Evolutionary conservation across 176 grass and related monocot genomes (phyloP).

Genomic region (Tillandsia leiboldiana): DNA sequence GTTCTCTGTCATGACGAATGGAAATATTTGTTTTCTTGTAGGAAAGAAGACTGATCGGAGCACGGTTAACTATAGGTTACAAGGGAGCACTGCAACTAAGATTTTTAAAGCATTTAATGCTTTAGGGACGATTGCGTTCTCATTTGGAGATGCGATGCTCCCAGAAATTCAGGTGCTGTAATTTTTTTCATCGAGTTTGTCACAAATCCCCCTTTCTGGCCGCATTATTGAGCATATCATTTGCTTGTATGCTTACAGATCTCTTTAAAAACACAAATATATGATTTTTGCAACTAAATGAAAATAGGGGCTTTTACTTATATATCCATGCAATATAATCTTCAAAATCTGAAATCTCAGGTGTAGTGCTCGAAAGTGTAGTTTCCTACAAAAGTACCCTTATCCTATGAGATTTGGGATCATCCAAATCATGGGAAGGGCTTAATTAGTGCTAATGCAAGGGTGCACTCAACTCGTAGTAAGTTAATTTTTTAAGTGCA

Average conservation of each 20-base stretch:
- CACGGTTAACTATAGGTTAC: slow-evolving; percentile 36
- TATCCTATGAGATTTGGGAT: too few species aligned
- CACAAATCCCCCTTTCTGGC: background rate
- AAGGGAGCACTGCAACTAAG: slow-evolving; percentile 35
- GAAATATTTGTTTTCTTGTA: slow-evolving; percentile 13
- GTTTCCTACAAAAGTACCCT: too few species aligned
- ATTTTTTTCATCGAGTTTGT: background rate
- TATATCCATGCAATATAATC: too few species aligned
- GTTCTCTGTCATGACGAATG: background rate
- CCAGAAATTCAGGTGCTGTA: slow-evolving; percentile 56
- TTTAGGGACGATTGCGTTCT: slow-evolving; percentile 68
- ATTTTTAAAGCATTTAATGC: slow-evolving; percentile 65
- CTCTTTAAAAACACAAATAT: background rate
- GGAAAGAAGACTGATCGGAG: slow-evolving; percentile 36
- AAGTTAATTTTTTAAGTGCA: too few species aligned
- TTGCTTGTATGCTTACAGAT: background rate
- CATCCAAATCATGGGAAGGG: too few species aligned
- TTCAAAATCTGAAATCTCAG: too few species aligned
- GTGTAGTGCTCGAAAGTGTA: too few species aligned
- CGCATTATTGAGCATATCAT: background rate
- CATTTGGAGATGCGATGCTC: slow-evolving; percentile 84
- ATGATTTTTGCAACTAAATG: too few species aligned
- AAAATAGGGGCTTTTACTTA: too few species aligned
- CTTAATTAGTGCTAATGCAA: too few species aligned
- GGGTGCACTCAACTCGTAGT: too few species aligned